Base-by-base conservation (phyloP, 768 basidiomycete genomes). In the Leccinum barrowsii region DNA sequence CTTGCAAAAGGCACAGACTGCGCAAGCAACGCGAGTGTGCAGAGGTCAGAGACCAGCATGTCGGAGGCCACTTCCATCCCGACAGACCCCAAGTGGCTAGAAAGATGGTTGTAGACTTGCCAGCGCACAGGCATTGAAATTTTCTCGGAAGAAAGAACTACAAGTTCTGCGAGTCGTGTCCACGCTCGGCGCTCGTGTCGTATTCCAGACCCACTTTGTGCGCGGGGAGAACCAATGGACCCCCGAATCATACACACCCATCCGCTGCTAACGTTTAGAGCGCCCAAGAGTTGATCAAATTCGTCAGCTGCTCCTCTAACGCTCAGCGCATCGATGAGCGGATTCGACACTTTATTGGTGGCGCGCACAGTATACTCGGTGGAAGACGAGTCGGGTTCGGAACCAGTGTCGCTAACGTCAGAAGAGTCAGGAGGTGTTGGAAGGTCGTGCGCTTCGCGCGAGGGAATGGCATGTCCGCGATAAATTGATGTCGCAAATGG, bases 21-120 rank as follows among this genome's bases (percentile, higher is more conserved):
- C 12, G 84, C 68, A 46, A 84, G 76, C 19, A 90, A 73, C 0
- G 87, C 81, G 26, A 86, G 77, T 0, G 86, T 86, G 5, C 78
- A 77, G 21, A 85, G 71, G 54, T 87, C 81, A 15, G 75, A 73
- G 3, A 82, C 72, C 2, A 78, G 72, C 0, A 76, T 70, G 26
- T 73, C 69, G 52, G 75, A 75, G 10, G 48, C 58, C 28, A 5
- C 22, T 35, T 61, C 56, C 35, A n/a, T 47, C 19, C 48, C 44
- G 24, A 42, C 17, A 15, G 61, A 35, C 2, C 59, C 51, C 5
- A 56, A 21, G 11, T 32, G 28, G 40, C 74, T 74, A 4, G 78
- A 76, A 62, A 86, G 77, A 58, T 77, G 72, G 63, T 80, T 77
- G 74, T 83, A 89, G 7, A 83, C 81, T 61, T 83, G 82, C 35